Evolutionary conservation across 768 basidiomycete genomes (phyloP).

Genomic region (Xerocomellus dryophilus): DNA sequence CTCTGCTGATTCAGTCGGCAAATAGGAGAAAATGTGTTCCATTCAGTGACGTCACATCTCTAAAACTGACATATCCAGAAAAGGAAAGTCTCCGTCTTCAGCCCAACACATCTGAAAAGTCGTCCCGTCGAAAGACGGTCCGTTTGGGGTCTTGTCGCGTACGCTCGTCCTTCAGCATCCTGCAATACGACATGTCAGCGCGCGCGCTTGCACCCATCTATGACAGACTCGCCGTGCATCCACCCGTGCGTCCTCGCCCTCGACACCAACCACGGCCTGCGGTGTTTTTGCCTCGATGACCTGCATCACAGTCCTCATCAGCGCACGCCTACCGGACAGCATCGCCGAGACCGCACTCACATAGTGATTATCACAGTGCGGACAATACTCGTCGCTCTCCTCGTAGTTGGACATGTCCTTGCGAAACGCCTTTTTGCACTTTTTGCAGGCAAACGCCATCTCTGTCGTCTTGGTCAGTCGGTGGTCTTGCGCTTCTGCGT

Average conservation of each 20-base stretch:
- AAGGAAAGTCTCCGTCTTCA: constrained; percentile 18
- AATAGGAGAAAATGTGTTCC: constrained; percentile 17
- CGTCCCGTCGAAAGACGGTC: constrained; percentile 51
- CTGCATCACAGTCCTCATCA: constrained; percentile 38
- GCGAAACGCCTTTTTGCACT: constrained; percentile 93
- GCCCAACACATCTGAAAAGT: constrained; percentile 45
- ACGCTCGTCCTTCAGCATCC: constrained; percentile 90
- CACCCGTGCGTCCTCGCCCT: constrained; percentile 87
- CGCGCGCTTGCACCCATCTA: neutral
- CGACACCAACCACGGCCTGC: constrained; percentile 77
- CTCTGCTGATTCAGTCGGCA: constrained; percentile 13
- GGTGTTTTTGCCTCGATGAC: constrained; percentile 92
- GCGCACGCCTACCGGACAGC: neutral
- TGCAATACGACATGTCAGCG: constrained; percentile 25
- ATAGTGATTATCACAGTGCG: constrained; percentile 97
- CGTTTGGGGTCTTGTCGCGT: constrained; percentile 49
- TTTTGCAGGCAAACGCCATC: constrained; percentile 83
- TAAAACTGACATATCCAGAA: constrained; percentile 13
- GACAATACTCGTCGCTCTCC: constrained; percentile 97
- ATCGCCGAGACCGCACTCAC: constrained; percentile 46
- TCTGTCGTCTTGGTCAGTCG: constrained; percentile 70
- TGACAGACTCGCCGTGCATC: constrained; percentile 67
- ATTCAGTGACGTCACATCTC: constrained; percentile 23
- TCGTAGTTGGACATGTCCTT: constrained; percentile 93
- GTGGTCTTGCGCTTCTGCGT: constrained; percentile 81